Evolutionary conservation across 192 early-diverging fungal species (phyloP).

Genomic region (Podila minutissima): DNA sequence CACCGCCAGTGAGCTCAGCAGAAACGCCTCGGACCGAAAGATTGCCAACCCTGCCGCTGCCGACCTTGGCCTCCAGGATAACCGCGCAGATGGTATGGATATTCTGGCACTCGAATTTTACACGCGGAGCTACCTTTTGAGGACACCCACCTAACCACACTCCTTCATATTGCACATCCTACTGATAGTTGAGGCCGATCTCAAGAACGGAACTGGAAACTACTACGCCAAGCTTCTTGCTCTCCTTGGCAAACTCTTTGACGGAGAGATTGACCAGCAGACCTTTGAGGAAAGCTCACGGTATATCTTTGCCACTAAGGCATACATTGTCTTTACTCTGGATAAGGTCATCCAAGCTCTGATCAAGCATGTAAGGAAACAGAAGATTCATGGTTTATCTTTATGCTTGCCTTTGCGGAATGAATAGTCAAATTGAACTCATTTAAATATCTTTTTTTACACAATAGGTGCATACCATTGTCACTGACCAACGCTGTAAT

Average conservation of each 20-base stretch:
- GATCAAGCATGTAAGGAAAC: conserved; percentile 75
- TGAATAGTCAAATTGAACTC: conserved; percentile 27
- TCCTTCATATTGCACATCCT: too few relatives aligned
- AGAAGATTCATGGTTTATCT: not conserved
- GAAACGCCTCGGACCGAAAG: conserved; percentile 61
- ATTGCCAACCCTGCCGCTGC: conserved; percentile 68
- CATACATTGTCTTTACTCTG: conserved; percentile 88
- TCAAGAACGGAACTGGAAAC: conserved; percentile 69
- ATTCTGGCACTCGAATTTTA: not conserved
- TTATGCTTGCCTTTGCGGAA: not conserved
- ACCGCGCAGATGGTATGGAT: conserved; percentile 56
- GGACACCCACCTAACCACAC: too few relatives aligned
- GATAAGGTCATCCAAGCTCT: conserved; percentile 88
- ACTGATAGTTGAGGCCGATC: conserved; percentile 44
- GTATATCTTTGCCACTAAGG: conserved; percentile 88
- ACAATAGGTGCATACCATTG: conserved; percentile 64
- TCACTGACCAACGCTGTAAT: conserved; percentile 71
- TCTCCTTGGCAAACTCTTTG: conserved; percentile 79
- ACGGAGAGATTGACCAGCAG: conserved; percentile 80
- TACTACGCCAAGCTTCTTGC: conserved; percentile 84
- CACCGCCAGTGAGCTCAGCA: conserved; percentile 67
- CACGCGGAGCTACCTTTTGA: too few relatives aligned
- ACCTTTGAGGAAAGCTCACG: conserved; percentile 91
- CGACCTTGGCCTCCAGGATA: conserved; percentile 63
- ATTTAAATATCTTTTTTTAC: not conserved